Evolutionary conservation across 2,329 filamentous ascomycete genomes (phyloP), one percentile per base, ranked within the genome.

Genomic region (Botrytis medusae): DNA sequence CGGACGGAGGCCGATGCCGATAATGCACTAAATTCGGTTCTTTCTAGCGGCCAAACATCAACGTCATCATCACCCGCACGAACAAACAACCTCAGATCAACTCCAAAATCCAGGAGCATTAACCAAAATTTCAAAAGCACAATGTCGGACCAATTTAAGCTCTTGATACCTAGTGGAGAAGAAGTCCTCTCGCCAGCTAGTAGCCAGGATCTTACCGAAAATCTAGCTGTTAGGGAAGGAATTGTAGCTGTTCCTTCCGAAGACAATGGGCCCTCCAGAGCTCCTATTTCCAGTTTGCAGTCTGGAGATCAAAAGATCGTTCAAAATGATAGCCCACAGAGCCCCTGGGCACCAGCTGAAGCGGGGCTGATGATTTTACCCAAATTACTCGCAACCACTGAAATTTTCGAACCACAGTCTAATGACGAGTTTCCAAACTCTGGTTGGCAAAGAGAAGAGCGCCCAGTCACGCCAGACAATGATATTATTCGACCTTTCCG

Each of bases 401-500:
- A 57, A 42, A 57, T 32, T 12, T 2, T 46, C 6, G 63, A 61
- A 32, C 51, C 40, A 37, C 32, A 37, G 9, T 18, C 63, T 61
- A 34, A 12, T 57, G 54, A 14, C 18, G 46, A 46, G 14, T 62
- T 65, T 62, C 42, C 40, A 40, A 62, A 71, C 46, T 32, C 42
- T 4, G 75, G 69, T 29, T 76, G 77, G 75, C 75, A 78, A 51
- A 72, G 44, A 34, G 44, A 76, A 64, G 74, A 76, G 42, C 67
- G 60, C n/a, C 73, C 76, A 37, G 48, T 59, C 34, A 77, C 73
- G 20, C 73, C 75, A 14, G 68, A 73, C 4, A 22, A 73, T 67
- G 63, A 64, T 67, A 61, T 69, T 4, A 77, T 78, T 37, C 76
- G 29, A 32, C 74, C 77, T 34, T 78, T 79, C 70, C 75, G 69